Percentiles rank a stretch among this genome's conserved stretches.
phyloP scores from a whole-genome alignment of 2,329 filamentous ascomycete genomes.

The Sporothrix pallida region DNA sequence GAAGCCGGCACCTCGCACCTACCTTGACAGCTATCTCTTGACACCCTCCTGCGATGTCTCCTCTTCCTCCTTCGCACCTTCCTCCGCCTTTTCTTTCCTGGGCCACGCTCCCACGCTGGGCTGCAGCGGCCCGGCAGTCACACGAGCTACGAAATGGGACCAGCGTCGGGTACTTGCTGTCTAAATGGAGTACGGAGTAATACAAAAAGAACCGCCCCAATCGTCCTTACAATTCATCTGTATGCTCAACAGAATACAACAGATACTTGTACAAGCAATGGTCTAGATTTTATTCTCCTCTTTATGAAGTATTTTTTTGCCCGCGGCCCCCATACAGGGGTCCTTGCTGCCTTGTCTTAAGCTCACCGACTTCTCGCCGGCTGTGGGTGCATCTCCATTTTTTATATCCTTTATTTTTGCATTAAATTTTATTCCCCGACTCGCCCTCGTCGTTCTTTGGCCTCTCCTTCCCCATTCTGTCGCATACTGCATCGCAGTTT shows the following conservation, averaged over 20 bases:
- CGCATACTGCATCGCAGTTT: slow-evolving; percentile 17
- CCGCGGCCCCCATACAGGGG: slow-evolving; percentile 3
- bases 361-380: slow-evolving; percentile 45
- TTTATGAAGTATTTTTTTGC: not conserved
- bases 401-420: slow-evolving; percentile 28
- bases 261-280: not conserved
- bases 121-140: slow-evolving; percentile 28
- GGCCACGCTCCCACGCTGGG: not conserved
- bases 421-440: slow-evolving; percentile 30
- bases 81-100: not conserved
- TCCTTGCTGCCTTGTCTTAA: slow-evolving; percentile 37
- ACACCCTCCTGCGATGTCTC: not conserved
- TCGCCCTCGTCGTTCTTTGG: not conserved
- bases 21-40: not conserved
- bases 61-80: not conserved
- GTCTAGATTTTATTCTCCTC: not conserved
- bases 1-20: slow-evolving; percentile 14
- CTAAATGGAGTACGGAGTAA: slow-evolving; percentile 11
- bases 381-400: slow-evolving; percentile 34
- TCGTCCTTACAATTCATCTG: not conserved
- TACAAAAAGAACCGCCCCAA: not conserved
- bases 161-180: slow-evolving; percentile 16
- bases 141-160: slow-evolving; percentile 9
- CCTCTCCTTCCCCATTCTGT: slow-evolving; percentile 16
- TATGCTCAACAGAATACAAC: slow-evolving; percentile 9